These are phyloP conservation scores for Aquilaria sinensis DNA, from an alignment of 345 rosid species.

Conservation along the genomic window DNA sequence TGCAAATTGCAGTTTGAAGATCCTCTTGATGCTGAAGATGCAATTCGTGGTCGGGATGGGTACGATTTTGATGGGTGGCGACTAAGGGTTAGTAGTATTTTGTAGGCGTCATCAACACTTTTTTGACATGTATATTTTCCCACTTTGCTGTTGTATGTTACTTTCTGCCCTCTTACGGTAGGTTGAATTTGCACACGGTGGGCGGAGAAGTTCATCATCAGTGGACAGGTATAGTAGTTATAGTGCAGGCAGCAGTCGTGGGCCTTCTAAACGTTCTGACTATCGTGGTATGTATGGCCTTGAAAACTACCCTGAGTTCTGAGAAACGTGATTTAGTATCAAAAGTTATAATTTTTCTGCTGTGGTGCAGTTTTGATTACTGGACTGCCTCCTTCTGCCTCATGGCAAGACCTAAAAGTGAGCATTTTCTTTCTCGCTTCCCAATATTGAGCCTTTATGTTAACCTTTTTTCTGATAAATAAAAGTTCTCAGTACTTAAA, in stretches of 20 bases:
- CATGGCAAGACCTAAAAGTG: slow-evolving; percentile 99
- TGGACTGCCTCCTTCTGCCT: slow-evolving; percentile 93
- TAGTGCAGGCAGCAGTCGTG: slow-evolving; percentile 60
- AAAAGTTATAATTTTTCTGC: background rate
- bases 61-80: slow-evolving; percentile 80
- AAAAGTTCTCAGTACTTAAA: too few species aligned
- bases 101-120: background rate
- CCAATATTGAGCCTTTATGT: too few species aligned
- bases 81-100: slow-evolving; percentile 52
- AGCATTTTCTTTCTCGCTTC: background rate
- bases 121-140: background rate
- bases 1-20: slow-evolving; percentile 66
- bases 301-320: background rate
- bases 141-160: background rate
- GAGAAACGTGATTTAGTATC: background rate
- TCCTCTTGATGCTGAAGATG: slow-evolving; percentile 95
- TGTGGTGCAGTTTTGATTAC: slow-evolving; percentile 63
- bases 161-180: slow-evolving; percentile 16
- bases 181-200: slow-evolving; percentile 97
- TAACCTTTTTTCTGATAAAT: background rate
- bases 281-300: slow-evolving; percentile 63
- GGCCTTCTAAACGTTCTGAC: slow-evolving; percentile 74
- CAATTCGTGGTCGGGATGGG: slow-evolving; percentile 86
- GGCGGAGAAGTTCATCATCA: slow-evolving; percentile 70
- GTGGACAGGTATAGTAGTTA: slow-evolving; percentile 66